Base-by-base conservation (phyloP, 441 rosid species). In the Breynia disticha region DNA sequence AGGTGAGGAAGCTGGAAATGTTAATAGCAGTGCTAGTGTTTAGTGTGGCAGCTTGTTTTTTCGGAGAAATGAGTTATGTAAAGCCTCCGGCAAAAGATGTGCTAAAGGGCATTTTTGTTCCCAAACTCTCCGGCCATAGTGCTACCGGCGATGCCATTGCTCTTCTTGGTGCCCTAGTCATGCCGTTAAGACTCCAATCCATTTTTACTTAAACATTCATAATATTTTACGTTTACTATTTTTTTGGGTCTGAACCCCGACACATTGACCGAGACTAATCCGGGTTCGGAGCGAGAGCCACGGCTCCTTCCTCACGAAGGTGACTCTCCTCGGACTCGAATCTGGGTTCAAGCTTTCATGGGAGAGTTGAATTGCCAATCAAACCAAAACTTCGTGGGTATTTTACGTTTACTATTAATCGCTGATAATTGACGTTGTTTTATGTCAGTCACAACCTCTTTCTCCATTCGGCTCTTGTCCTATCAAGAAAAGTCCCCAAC, bases 381-480 rank as follows among this genome's bases (percentile, higher is more conserved):
- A n/a, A n/a, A n/a, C n/a, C n/a, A n/a, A n/a, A n/a, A n/a, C n/a
- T n/a, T n/a, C n/a, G n/a, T n/a, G n/a, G n/a, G n/a, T n/a, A n/a
- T n/a, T n/a, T n/a, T n/a, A n/a, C n/a, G n/a, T n/a, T n/a, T n/a
- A n/a, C n/a, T n/a, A n/a, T n/a, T n/a, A n/a, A n/a, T n/a, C n/a
- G n/a, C n/a, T n/a, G n/a, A n/a, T 28, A 28, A 28, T 28, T 28
- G 0, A 5, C 8, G 16, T 7, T 37, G 21, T 11, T 12, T 50
- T 10, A 21, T 2, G n/a, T 38, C 77, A 82, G 87, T 20, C 87
- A 83, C 62, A 83, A 86, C 54, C 73, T 83, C 13, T 83, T 86
- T 62, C 81, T 84, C 4, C 93, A 84, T 46, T 84, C 94, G 0
- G 93, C 93, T 6, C 77, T 84, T 19, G 93, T 82, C 44, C 78